A percentile compares a stretch with the other conserved stretches of the same genome.
phyloP scores from a whole-genome alignment of 2,329 filamentous ascomycete genomes.

The Daldinia sp. region DNA sequence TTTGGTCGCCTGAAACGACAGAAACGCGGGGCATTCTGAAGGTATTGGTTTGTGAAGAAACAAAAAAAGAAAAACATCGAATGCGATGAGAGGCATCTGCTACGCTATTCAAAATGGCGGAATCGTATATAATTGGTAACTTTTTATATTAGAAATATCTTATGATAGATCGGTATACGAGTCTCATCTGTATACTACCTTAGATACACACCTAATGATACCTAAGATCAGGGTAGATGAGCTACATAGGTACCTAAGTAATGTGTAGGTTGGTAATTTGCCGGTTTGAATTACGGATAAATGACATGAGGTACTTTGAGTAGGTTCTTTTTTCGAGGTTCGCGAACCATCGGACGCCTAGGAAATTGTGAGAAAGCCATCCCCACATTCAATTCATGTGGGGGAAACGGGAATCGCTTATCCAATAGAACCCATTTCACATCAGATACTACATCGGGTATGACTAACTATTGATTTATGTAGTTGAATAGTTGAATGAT shows the following conservation, averaged over 20 bases:
- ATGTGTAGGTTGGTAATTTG: neutral
- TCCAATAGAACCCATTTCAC: conserved; percentile 2
- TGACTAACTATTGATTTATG: neutral
- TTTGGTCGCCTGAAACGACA: conserved; percentile 25
- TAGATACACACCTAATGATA: neutral
- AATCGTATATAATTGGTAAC: neutral
- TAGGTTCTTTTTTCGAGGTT: neutral
- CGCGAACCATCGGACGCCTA: conserved; percentile 5
- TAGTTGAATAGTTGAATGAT: neutral
- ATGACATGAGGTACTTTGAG: neutral
- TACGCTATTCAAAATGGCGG: neutral
- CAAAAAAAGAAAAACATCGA: neutral
- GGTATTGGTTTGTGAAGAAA: neutral
- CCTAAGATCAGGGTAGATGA: conserved; percentile 7
- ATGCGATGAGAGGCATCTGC: neutral
- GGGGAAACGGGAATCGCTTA: neutral
- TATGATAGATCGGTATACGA: neutral
- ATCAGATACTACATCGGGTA: neutral
- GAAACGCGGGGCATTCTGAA: conserved; percentile 4
- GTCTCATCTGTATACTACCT: neutral
- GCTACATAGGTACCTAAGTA: neutral
- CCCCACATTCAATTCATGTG: neutral
- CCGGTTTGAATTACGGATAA: neutral
- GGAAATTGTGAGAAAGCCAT: neutral
- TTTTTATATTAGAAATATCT: neutral